These are phyloP conservation scores for Calonectria hawksworthii DNA, from an alignment of 2,329 filamentous ascomycete species.

Conservation along the genomic window DNA sequence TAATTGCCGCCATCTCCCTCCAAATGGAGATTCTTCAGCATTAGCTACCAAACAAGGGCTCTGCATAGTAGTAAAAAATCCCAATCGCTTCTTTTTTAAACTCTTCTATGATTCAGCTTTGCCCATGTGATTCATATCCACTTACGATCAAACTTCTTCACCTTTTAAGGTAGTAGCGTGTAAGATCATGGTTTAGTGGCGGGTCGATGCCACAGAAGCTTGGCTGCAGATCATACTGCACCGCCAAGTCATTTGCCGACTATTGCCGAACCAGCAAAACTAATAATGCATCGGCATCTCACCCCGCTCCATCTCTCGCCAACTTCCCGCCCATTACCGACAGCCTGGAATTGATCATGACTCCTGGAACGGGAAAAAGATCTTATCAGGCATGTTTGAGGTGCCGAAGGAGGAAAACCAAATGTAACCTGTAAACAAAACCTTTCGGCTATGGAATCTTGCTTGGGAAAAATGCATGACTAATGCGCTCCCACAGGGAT, in stretches of 20 bases:
- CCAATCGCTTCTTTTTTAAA: too few species aligned
- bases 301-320: background rate
- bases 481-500: background rate
- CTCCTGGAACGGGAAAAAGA: conserved; percentile 26
- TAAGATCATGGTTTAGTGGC: background rate
- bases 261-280: background rate
- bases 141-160: too few species aligned
- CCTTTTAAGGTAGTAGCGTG: too few species aligned
- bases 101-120: too few species aligned
- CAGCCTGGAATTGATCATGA: conserved; percentile 4
- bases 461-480: background rate
- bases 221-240: background rate
- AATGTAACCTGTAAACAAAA: conserved; percentile 29
- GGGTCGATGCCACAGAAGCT: background rate
- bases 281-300: background rate
- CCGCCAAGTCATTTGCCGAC: conserved; percentile 3
- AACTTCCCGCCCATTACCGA: conserved; percentile 8
- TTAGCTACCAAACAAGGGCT: too few species aligned
- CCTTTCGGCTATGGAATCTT: background rate
- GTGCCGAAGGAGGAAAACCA: conserved; percentile 32
- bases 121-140: background rate
- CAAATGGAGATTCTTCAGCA: too few species aligned
- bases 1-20: too few species aligned
- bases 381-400: conserved; percentile 28
- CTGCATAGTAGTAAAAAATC: too few species aligned